Evolutionary conservation across 805 yeast genomes (phyloP).

Genomic region (Cyberlindnera galapagoensis): DNA sequence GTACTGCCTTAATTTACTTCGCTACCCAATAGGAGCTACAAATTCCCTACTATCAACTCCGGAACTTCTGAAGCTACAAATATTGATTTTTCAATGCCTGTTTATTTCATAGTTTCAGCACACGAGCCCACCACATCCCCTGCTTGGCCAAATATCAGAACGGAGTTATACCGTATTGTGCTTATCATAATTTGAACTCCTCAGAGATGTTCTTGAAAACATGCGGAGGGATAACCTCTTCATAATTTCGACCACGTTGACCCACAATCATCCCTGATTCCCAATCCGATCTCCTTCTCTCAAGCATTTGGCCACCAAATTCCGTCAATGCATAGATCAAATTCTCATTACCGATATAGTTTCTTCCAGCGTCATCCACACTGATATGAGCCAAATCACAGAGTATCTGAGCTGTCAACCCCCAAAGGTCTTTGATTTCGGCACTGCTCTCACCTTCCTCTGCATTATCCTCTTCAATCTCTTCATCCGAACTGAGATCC

Average conservation of each 20-base stretch:
- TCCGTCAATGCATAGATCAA: constrained; percentile 51
- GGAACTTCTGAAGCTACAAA: no score
- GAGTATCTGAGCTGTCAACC: constrained; percentile 72
- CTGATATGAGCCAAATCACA: constrained; percentile 60
- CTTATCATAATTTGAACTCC: constrained; percentile 14
- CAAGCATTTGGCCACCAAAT: constrained; percentile 47
- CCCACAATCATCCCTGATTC: constrained; percentile 47
- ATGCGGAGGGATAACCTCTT: constrained; percentile 29
- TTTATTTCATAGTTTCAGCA: no score
- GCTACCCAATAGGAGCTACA: no score
- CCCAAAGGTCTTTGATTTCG: constrained; percentile 71
- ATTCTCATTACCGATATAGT: constrained; percentile 56
- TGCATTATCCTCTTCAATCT: constrained; percentile 23
- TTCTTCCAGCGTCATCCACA: constrained; percentile 26
- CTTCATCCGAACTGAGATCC: constrained; percentile 54
- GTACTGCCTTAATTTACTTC: no score
- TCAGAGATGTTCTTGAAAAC: constrained; percentile 14
- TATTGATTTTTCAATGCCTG: no score
- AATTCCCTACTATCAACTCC: no score
- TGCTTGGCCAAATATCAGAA: no score
- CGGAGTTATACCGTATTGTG: no score
- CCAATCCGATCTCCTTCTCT: constrained; percentile 41
- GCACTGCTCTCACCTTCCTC: constrained; percentile 27
- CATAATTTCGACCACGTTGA: constrained; percentile 21
- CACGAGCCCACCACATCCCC: no score